Evolutionary conservation across 1,284 basidiomycete genomes (phyloP).

Genomic region (Phylloporus sp.): DNA sequence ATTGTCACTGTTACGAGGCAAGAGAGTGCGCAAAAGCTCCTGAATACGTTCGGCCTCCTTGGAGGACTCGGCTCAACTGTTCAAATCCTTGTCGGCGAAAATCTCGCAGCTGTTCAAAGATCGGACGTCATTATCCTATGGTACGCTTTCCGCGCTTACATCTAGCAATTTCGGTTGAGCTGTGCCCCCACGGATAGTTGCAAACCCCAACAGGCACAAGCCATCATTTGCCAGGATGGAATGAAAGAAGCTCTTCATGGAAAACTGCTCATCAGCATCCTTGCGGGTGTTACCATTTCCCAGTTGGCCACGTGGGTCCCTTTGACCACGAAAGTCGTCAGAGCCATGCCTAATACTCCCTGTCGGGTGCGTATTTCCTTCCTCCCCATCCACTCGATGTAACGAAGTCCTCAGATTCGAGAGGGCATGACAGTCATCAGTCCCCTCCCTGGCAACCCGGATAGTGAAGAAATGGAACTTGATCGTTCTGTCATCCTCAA

Average conservation of each 20-base stretch:
- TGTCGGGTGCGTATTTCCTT: conserved; percentile 70
- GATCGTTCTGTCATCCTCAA: conserved; percentile 84
- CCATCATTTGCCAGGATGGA: conserved; percentile 79
- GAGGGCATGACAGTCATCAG: conserved; percentile 97
- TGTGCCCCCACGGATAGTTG: conserved; percentile 62
- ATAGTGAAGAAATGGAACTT: conserved; percentile 51
- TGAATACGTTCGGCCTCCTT: conserved; percentile 62
- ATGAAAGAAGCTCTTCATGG: conserved; percentile 86
- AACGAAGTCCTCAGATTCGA: conserved; percentile 68
- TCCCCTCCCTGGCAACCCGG: conserved; percentile 57
- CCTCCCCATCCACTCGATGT: background rate
- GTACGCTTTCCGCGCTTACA: conserved; percentile 49
- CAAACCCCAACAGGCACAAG: conserved; percentile 89
- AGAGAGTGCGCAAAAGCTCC: conserved; percentile 78
- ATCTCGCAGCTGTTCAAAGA: conserved; percentile 73
- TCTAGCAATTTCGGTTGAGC: conserved; percentile 1
- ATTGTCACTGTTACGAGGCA: conserved; percentile 87
- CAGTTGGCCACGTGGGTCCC: conserved; percentile 82
- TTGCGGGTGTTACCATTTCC: conserved; percentile 90
- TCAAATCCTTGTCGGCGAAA: conserved; percentile 72
- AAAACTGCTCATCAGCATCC: conserved; percentile 95
- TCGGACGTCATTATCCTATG: conserved; percentile 90
- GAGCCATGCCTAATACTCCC: conserved; percentile 99
- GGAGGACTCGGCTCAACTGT: conserved; percentile 64
- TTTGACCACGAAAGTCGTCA: conserved; percentile 82